Base-by-base conservation (phyloP, 805 yeast genomes). In the Cyberlindnera xylosilytica region DNA sequence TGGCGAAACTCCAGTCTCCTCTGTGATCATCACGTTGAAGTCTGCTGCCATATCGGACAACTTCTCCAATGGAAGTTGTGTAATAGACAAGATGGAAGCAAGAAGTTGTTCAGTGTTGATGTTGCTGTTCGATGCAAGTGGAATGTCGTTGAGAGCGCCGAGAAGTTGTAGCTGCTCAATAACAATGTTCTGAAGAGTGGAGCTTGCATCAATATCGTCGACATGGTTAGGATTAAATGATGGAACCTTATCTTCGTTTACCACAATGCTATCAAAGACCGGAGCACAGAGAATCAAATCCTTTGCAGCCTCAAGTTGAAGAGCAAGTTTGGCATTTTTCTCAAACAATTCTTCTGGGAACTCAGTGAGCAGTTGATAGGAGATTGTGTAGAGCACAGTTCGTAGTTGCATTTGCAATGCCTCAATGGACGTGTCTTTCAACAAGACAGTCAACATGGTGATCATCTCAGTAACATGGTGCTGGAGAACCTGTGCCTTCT, bases 1-100 rank as follows among this genome's bases (percentile, higher is more conserved):
- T 0, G 81, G 65, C 0, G 81, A 65, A 24, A 89, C 69, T 2
- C 88, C 96, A 2, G 87, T 71, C 43, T 86, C 89, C 27, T 78
- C 83, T 2, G 89, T 76, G 6, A 87, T 85, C 59, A 78, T 88
- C 3, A 61, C 63, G 54, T 89, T 87, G 55, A 79, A 74, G 56
- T 89, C 90, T 2, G 65, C 68, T 4, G 62, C 58, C 71, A 82
- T 86, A n/a, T 48, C 49, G 4, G 71, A 73, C 27, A 69, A 73
- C 0, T 66, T 61, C 5, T 67, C 72, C 1, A 53, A 44, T 8
- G 60, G 51, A 4, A 53, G 16, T 13, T 46, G 41, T 12, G 53
- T 30, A 4, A 50, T 42, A 1, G 37, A 41, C 9, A 56, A n/a
- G 8, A 57, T 39, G 2, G 56, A 36, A 7, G 52, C 43, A 12